Evolutionary conservation across 192 early-diverging fungal species (phyloP), one percentile per base, ranked within the genome.

Genomic region (Podila epigama): DNA sequence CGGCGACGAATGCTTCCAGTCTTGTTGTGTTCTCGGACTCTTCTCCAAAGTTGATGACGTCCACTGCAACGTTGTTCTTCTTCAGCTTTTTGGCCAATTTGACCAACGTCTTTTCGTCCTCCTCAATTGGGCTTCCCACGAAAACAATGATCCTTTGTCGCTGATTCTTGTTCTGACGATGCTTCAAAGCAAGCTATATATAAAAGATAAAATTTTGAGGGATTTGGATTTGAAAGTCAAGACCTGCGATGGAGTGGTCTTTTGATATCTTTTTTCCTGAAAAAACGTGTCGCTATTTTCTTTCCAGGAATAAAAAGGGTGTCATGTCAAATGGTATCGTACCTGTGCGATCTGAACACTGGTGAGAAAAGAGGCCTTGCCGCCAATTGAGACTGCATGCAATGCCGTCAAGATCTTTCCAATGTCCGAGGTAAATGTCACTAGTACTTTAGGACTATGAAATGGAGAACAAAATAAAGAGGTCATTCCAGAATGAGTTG

Each of bases 271-370:
- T n/a, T n/a, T n/a, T n/a, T n/a, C 16, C 9, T 11, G 20, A 34
- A 18, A 50, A 44, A 20, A 53, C 22, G 5, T 20, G 10, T 1
- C 3, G 4, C 11, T 18, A n/a, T 28, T 8, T 60, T 8, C 27
- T 3, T 13, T 20, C 16, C 40, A 61, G 41, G 33, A 36, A 52
- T 3, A 37, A 34, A 31, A 36, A 2, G 16, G 34, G 39, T 35
- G 20, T 13, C 10, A 5, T 16, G 18, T 58, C 34, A 35, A 11
- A 36, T 11, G 25, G 5, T 4, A 51, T 64, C 27, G 22, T 78
- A 92, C 92, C 91, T 99, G 96, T 48, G 97, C 97, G 82, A 98
- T 95, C 83, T 98, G 95, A 67, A 99, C 87, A 63, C 93, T 92
- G 25, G 91, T 96, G 60, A 88, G 88, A 56, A 98, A 89, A 59